Conservation (phyloP, 1,284 basidiomycete species). For the Pseudozyma tsukubaensis region DNA sequence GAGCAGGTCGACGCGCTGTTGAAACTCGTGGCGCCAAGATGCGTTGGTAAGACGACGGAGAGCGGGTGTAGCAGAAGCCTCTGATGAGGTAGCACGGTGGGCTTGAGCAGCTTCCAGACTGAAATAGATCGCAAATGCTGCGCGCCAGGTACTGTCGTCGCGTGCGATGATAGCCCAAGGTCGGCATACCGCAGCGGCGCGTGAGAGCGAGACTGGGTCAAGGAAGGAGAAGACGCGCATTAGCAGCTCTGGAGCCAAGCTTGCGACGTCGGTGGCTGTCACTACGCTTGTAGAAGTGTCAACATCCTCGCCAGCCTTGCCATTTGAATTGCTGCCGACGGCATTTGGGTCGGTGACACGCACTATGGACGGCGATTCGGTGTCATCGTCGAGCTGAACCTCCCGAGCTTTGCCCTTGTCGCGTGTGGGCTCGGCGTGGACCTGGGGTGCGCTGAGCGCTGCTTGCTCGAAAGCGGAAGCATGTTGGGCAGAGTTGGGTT, state of each 20-base stretch:
- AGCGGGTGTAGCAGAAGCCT: conserved; percentile 67
- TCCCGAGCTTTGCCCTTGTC: conserved; percentile 29
- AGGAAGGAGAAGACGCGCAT: conserved; percentile 82
- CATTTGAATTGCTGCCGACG: background rate
- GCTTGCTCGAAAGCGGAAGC: background rate
- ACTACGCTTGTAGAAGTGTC: conserved; percentile 59
- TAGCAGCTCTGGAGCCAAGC: conserved; percentile 77
- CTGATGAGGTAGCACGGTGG: conserved; percentile 73
- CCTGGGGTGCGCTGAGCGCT: conserved; percentile 2
- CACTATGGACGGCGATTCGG: conserved; percentile 26
- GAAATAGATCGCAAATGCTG: conserved; percentile 81
- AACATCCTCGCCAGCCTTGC: background rate
- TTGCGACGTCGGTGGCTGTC: conserved; percentile 58
- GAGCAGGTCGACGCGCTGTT: conserved; percentile 52
- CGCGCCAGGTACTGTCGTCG: conserved; percentile 83
- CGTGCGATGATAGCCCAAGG: conserved; percentile 76
- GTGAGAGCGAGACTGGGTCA: conserved; percentile 75
- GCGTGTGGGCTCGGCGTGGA: conserved; percentile 2
- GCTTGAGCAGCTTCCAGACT: conserved; percentile 72
- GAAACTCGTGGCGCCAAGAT: conserved; percentile 62
- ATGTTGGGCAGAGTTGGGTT: conserved; percentile 16
- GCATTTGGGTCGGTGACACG: conserved; percentile 30
- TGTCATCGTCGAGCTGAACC: background rate
- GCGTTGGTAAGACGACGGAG: conserved; percentile 73
- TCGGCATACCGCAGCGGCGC: conserved; percentile 74